A percentile compares a stretch with the other conserved stretches of the same genome.
phyloP scores from a whole-genome alignment of 306 rosid genomes.

The Biancaea sappan region DNA sequence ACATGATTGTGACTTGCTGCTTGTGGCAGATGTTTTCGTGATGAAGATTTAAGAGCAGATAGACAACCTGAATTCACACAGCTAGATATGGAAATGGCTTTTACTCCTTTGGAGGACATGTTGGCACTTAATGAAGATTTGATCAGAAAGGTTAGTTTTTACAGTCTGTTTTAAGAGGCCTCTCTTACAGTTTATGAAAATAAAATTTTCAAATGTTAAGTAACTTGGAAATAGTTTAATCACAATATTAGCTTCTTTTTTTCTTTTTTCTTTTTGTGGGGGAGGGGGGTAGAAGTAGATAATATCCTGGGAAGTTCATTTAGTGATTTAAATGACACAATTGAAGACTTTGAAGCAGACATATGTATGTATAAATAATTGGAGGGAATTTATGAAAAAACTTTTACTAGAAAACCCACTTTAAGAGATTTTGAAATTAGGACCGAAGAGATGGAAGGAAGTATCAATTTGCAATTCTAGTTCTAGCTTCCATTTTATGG shows the following conservation, averaged over 20 bases:
- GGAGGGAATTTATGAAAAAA: background rate
- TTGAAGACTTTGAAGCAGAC: constrained; percentile 20
- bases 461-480: background rate
- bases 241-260: constrained; percentile 6
- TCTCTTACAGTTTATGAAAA: constrained; percentile 15
- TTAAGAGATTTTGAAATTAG: background rate
- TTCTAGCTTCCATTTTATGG: background rate
- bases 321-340: background rate
- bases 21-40: constrained; percentile 86
- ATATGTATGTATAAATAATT: background rate
- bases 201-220: constrained; percentile 5
- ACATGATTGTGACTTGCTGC: too few relatives aligned
- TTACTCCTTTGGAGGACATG: constrained; percentile 92
- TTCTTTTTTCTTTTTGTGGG: too few relatives aligned
- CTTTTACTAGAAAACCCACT: background rate
- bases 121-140: constrained; percentile 85
- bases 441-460: background rate
- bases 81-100: constrained; percentile 96
- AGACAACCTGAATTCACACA: constrained; percentile 98
- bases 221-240: constrained; percentile 10
- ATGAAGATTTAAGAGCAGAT: constrained; percentile 96
- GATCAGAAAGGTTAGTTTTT: constrained; percentile 76
- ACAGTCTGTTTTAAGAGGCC: constrained; percentile 10
- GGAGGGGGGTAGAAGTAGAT: background rate
- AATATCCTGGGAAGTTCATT: background rate